These are phyloP conservation scores for Syzygium jambos DNA, from an alignment of 345 rosid genomes.

Conservation along the genomic window DNA sequence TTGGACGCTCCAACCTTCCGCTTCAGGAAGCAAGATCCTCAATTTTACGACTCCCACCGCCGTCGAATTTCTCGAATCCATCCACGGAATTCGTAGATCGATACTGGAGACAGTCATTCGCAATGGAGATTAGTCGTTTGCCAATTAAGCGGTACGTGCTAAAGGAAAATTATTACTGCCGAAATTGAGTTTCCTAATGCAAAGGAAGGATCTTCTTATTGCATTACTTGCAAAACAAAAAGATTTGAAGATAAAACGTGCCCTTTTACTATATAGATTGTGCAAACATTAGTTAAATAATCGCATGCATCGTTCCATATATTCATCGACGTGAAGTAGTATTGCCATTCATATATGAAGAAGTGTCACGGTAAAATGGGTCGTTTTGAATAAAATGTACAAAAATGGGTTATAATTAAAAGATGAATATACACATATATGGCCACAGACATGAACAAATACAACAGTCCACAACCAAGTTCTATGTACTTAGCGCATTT, in stretches of 20 bases:
- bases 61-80: background rate
- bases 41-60: fast-evolving
- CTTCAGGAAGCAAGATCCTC: background rate
- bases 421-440: background rate
- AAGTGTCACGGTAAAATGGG: too few relatives aligned
- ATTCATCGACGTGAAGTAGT: background rate
- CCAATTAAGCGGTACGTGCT: background rate
- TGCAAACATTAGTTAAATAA: background rate
- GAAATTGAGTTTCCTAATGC: background rate
- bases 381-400: background rate
- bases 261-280: background rate
- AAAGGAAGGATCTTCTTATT: background rate
- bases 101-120: background rate
- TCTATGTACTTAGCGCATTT: too few relatives aligned
- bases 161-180: too few relatives aligned
- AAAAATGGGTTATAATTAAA: background rate
- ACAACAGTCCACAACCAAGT: background rate
- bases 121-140: background rate
- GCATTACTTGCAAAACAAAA: background rate
- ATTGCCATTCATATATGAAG: background rate
- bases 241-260: background rate
- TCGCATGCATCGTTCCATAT: background rate
- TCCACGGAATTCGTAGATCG: background rate
- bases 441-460: background rate
- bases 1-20: background rate